Percentiles rank a stretch among this genome's conserved stretches.
phyloP scores from a whole-genome alignment of 2,329 filamentous ascomycete genomes.

The Rhynchosporium secalis region DNA sequence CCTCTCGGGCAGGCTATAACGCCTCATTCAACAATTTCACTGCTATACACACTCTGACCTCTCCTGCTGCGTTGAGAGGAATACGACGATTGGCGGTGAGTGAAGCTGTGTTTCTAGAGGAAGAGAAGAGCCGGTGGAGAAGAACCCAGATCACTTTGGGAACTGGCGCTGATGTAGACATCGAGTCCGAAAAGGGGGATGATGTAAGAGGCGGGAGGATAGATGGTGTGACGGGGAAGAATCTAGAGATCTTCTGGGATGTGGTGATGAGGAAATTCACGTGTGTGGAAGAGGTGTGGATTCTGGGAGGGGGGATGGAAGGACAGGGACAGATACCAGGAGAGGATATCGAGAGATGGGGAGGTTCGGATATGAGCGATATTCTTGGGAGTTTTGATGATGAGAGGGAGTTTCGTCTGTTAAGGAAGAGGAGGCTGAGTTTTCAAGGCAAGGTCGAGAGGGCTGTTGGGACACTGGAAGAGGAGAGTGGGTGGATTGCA shows the following conservation, averaged over 20 bases:
- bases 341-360: not conserved
- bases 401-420: not conserved
- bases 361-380: not conserved
- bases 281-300: conserved; percentile 22
- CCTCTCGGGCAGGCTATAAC: not conserved
- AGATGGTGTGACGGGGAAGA: conserved; percentile 9
- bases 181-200: not conserved
- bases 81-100: conserved; percentile 23
- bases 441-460: conserved; percentile 18
- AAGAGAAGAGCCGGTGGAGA: conserved; percentile 3
- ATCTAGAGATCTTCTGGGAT: conserved; percentile 28
- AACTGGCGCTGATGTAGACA: not conserved
- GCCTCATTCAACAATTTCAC: conserved; percentile 24
- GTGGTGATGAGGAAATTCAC: conserved; percentile 22
- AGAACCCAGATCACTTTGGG: not conserved
- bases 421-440: conserved; percentile 7
- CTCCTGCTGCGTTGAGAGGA: not conserved
- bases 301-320: conserved; percentile 14
- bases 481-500: conserved; percentile 18
- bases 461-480: conserved; percentile 15
- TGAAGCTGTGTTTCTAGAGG: conserved; percentile 22
- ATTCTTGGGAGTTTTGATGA: not conserved
- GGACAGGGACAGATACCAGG: not conserved
- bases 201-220: not conserved
- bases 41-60: conserved; percentile 4